These are phyloP conservation scores for Monosiga brevicollis DNA, from an alignment of 78 protist genomes.

Conservation along the genomic window DNA sequence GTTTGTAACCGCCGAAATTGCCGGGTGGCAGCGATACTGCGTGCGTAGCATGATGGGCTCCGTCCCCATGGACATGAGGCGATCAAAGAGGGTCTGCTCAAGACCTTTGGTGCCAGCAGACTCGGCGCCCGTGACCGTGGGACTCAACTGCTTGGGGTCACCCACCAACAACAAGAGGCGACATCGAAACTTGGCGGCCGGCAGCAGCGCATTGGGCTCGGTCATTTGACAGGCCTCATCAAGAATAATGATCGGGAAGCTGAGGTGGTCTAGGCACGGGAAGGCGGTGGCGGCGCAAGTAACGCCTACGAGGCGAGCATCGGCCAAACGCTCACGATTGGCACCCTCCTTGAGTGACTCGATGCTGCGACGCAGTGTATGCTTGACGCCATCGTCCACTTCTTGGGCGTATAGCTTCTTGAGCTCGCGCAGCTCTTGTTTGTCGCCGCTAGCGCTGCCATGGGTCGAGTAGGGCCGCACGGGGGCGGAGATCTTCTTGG, in stretches of 20 bases:
- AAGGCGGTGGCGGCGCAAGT: slow-evolving; percentile 66
- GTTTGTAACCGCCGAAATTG: slow-evolving; percentile 39
- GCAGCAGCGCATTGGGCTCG: slow-evolving; percentile 59
- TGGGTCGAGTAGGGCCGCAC: slow-evolving; percentile 35
- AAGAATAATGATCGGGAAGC: slow-evolving; percentile 49
- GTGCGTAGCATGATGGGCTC: slow-evolving; percentile 36
- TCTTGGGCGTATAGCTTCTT: slow-evolving; percentile 13
- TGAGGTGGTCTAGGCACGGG: slow-evolving; percentile 29
- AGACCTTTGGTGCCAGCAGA: slow-evolving; percentile 21
- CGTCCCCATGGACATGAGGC: slow-evolving; percentile 17
- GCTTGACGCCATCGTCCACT: not conserved
- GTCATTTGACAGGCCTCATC: slow-evolving; percentile 69
- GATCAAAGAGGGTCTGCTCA: slow-evolving; percentile 58
- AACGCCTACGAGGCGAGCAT: slow-evolving; percentile 44
- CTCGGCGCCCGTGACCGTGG: slow-evolving; percentile 25
- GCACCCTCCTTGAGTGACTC: slow-evolving; percentile 9
- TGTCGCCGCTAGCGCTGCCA: slow-evolving; percentile 9
- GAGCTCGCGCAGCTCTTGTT: slow-evolving; percentile 25
- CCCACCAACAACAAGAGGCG: slow-evolving; percentile 29
- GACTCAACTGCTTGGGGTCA: slow-evolving; percentile 73
- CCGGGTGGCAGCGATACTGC: slow-evolving; percentile 76
- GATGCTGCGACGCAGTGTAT: not conserved
- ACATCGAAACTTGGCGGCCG: slow-evolving; percentile 28
- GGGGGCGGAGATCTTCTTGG: slow-evolving; percentile 50
- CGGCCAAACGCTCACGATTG: not conserved